Conservation (phyloP, 2,329 filamentous ascomycete genomes). For the Colletotrichum brevisporum region DNA sequence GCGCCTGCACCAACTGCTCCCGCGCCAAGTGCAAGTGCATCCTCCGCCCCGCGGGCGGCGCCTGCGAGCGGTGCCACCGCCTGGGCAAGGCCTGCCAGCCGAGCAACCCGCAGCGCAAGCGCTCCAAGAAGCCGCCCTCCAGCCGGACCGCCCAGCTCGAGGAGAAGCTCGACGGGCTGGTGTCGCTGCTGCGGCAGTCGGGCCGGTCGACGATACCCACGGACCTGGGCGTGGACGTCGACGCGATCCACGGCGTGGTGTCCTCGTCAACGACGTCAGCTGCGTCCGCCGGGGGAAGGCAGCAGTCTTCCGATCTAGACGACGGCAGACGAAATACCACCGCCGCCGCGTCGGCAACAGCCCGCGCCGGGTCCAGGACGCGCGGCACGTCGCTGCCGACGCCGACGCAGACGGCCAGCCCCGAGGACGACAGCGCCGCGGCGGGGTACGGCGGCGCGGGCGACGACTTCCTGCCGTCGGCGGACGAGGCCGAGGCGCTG, state of each 20-base stretch:
- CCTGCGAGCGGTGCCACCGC: constrained; percentile 58
- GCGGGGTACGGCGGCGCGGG: constrained; percentile 21
- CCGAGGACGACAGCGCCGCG: background rate
- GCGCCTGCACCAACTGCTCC: constrained; percentile 57
- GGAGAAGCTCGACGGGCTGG: constrained; percentile 48
- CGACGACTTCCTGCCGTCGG: constrained; percentile 25
- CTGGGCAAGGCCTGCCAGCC: constrained; percentile 57
- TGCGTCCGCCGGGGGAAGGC: too few relatives aligned
- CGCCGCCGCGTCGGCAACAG: too few relatives aligned
- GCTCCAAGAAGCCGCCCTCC: constrained; percentile 41
- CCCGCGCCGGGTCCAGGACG: background rate
- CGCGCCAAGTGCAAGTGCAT: constrained; percentile 62
- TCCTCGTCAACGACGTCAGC: too few relatives aligned
- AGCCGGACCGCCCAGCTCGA: constrained; percentile 44
- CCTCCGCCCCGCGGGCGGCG: constrained; percentile 46
- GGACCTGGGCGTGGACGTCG: constrained; percentile 8
- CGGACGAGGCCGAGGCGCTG: constrained; percentile 35
- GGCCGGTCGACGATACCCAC: constrained; percentile 16
- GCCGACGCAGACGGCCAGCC: constrained; percentile 30
- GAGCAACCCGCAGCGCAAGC: constrained; percentile 51
- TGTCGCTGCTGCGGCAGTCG: constrained; percentile 45
- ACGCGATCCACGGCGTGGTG: background rate
- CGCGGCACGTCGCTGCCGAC: constrained; percentile 22
- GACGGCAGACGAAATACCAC: background rate
- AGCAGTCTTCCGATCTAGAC: constrained; percentile 4